Evolutionary conservation across 192 early-diverging fungal genomes (phyloP), one percentile per base, ranked within the genome.

Genomic region (Kickxella alabastrina): DNA sequence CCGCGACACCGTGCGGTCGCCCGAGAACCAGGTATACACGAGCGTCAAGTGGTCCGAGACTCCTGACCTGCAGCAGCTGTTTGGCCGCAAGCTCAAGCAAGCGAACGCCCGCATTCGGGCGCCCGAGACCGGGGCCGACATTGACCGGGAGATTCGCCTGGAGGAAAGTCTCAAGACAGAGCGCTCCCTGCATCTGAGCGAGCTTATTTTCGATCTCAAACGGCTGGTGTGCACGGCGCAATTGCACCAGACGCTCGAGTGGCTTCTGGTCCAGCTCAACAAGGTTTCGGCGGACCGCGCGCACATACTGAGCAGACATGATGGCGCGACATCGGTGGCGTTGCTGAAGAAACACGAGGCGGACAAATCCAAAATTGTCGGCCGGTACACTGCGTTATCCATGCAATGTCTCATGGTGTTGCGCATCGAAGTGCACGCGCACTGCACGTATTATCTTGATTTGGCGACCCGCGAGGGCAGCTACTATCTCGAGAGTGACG

Each of bases 401-500:
- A 83, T 87, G 40, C 85, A 83, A 18, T 91, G 84, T 37, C 52
- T 97, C 23, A 88, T 89, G 59, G 85, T 89, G 2, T 59, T 97
- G 18, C 80, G 90, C 31, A 79, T 93, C 17, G 93, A 97, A 63
- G 59, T 90, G 18, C 81, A 91, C 15, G 86, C 87, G 36, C 92
- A 93, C 67, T 79, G 87, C 36, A 82, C 92, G 59, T 90, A 88
- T 52, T 93, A 87, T 49, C 65, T 95, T 32, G 92, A 97, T 50
- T 77, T 95, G 72, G 91, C 89, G 6, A 87, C 87, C 34, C 83
- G 92, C 19, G 93, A 97, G 79, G 93, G 93, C 38, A 85, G 81
- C 59, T 95, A 93, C 54, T 54, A 68, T 28, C 63, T 93, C 25
- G 86, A 89, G n/a, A 82, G 82, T 37, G 85, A 89, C 27, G 70